Percentiles rank a stretch among this genome's conserved stretches.
These are phyloP conservation scores for Picea abies DNA, from an alignment of 83 land plant species.

Conservation along the genomic window DNA sequence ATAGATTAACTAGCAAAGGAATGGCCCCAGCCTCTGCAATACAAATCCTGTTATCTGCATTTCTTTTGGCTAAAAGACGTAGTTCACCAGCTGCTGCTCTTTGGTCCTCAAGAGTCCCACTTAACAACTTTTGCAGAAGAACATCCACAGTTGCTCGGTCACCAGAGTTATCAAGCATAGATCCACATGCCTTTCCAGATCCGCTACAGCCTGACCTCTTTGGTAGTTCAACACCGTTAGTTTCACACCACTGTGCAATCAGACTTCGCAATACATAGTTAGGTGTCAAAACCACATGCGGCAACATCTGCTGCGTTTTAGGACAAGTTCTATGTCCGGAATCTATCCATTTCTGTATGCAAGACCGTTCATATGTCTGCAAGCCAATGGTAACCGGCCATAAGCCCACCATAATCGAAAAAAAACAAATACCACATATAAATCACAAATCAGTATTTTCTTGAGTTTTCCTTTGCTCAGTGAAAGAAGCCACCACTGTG, in stretches of 20 bases:
- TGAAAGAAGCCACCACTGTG: background rate
- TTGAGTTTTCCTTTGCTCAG: background rate
- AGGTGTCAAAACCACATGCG: conserved; percentile 68
- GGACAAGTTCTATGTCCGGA: conserved; percentile 90
- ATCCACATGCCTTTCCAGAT: conserved; percentile 25
- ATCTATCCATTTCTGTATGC: conserved; percentile 91
- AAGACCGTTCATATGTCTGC: conserved; percentile 86
- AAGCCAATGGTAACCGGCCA: conserved; percentile 4
- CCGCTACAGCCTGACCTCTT: conserved; percentile 39
- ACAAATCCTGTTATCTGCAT: conserved; percentile 74
- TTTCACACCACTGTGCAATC: conserved; percentile 86
- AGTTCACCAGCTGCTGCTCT: conserved; percentile 88
- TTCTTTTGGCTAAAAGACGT: conserved; percentile 70
- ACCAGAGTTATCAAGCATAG: conserved; percentile 40
- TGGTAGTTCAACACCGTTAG: conserved; percentile 67
- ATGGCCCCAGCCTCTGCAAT: conserved; percentile 89
- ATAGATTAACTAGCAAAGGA: conserved; percentile 65
- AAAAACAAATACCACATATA: background rate
- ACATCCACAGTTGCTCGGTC: conserved; percentile 53
- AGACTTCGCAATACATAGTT: conserved; percentile 86
- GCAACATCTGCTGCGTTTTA: conserved; percentile 70
- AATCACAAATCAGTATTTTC: conserved; percentile 2
- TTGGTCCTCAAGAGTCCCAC: conserved; percentile 48
- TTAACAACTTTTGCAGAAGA: conserved; percentile 40
- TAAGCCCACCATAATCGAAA: background rate